Conservation (phyloP, 257 asterid genomes). For the Ehretia macrophylla region DNA sequence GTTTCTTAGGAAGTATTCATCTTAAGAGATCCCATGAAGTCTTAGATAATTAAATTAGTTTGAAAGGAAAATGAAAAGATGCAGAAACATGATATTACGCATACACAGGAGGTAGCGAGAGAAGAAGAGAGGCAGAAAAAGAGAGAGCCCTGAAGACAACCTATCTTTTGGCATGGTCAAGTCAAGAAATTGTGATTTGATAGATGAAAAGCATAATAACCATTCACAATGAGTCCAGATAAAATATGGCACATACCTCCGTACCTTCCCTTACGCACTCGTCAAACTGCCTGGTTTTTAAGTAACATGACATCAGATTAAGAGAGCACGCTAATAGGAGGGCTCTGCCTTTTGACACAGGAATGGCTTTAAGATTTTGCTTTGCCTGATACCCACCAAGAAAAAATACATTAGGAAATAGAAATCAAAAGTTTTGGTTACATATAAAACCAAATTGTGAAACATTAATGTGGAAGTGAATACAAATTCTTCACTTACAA, state of each 20-base stretch:
- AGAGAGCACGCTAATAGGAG: conserved; percentile 78
- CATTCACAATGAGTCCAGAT: not conserved
- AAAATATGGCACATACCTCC: conserved; percentile 54
- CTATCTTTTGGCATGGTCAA: no score
- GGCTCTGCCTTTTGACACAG: conserved; percentile 58
- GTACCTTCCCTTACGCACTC: conserved; percentile 85
- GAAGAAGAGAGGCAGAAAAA: not conserved
- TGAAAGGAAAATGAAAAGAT: not conserved
- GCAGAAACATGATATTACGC: not conserved
- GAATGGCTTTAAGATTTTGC: conserved; percentile 67
- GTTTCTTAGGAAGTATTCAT: conserved; percentile 8
- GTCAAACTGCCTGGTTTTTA: conserved; percentile 70
- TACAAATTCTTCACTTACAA: conserved; percentile 48
- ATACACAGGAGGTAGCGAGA: not conserved
- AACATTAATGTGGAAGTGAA: no score
- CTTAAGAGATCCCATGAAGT: conserved; percentile 7
- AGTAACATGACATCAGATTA: conserved; percentile 93
- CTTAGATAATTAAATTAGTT: not conserved
- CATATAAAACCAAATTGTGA: conserved; percentile 4
- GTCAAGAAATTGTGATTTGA: conserved; percentile 6
- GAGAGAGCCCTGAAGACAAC: not conserved
- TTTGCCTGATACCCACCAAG: conserved; percentile 55
- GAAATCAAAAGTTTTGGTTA: conserved; percentile 3
- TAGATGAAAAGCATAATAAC: conserved; percentile 12
- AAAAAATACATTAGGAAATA: conserved; percentile 9